Percentiles rank a stretch among this genome's conserved stretches.
phyloP scores from a whole-genome alignment of 176 grass and related monocot species.

The Guadua angustifolia region DNA sequence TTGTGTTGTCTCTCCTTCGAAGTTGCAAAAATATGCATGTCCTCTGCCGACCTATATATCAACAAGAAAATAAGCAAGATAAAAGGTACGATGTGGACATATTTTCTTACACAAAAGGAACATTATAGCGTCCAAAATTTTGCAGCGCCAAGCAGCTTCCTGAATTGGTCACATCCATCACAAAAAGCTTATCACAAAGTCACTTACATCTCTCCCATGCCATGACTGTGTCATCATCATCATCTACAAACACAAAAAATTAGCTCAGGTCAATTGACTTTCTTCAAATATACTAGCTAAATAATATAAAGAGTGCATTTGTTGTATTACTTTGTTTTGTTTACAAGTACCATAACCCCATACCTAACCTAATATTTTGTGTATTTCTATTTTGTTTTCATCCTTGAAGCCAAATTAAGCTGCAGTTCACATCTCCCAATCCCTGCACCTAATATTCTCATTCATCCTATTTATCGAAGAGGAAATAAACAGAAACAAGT shows the following conservation, averaged over 20 bases:
- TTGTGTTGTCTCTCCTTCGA: neutral
- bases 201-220: constrained; percentile 51
- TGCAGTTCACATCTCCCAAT: constrained; percentile 30
- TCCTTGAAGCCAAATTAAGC: constrained; percentile 42
- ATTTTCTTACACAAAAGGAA: constrained; percentile 15
- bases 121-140: constrained; percentile 28
- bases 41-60: constrained; percentile 16
- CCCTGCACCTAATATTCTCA: constrained; percentile 58
- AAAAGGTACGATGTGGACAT: constrained; percentile 39
- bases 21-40: constrained; percentile 35
- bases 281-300: constrained; percentile 15
- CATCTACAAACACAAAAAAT: constrained; percentile 34
- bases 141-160: constrained; percentile 54
- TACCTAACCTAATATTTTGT: constrained; percentile 38
- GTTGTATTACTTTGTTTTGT: constrained; percentile 22
- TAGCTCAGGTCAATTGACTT: constrained; percentile 44
- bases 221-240: constrained; percentile 45
- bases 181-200: constrained; percentile 11
- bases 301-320: constrained; percentile 17
- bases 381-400: constrained; percentile 42
- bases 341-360: constrained; percentile 33
- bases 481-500: constrained; percentile 5
- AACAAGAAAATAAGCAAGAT: neutral
- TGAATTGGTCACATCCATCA: constrained; percentile 36
- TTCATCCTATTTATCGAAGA: constrained; percentile 24